Base-by-base conservation (phyloP, 1,284 basidiomycete genomes). In the Xerocomus amazonicus region DNA sequence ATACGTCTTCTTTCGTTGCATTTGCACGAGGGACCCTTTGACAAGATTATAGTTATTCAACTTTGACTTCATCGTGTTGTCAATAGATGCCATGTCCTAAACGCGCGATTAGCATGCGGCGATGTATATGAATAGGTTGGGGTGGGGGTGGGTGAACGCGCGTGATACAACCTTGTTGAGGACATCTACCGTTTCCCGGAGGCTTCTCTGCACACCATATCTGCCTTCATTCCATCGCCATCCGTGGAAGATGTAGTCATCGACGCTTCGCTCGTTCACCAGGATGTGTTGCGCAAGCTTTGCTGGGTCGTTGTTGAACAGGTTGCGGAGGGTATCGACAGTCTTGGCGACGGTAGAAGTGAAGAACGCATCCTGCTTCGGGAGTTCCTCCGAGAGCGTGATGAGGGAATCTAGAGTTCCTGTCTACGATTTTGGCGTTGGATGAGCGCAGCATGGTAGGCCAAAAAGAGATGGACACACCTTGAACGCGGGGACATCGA, bases 341-440 rank as follows among this genome's bases (percentile, higher is more conserved):
- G 90, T 88, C 78, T 97, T 98, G 54, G 90, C 90, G 52, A 96
- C 88, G 10, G 86, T 84, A 19, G 81, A 74, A 3, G 92, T 97
- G 73, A 97, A 94, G 73, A 81, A 81, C n/a, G 79, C 67, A 60
- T 99, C 97, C 55, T 90, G 83, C 73, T 97, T 98, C 13, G 94
- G 92, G 39, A 99, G 79, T 47, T 90, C 85, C 65, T 99, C 97
- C 14, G 93, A 96, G 43, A 99, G 80, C 4, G 83, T 79, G 56
- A 99, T 84, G 51, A 99, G 83, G 27, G 83, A 80, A 55, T 96
- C 95, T 26, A 99, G 81, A 0, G 96, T 99, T 48, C 96, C 96
- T 52, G 94, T 92, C 93, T 98, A 71, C 56, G 54, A 43, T 38
- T 48, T 23, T 16, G 32, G 39, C 47, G 52, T 50, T 43, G 43